Conservation (phyloP, 2,329 filamentous ascomycete species). For the Hymenoscyphus albidus region DNA sequence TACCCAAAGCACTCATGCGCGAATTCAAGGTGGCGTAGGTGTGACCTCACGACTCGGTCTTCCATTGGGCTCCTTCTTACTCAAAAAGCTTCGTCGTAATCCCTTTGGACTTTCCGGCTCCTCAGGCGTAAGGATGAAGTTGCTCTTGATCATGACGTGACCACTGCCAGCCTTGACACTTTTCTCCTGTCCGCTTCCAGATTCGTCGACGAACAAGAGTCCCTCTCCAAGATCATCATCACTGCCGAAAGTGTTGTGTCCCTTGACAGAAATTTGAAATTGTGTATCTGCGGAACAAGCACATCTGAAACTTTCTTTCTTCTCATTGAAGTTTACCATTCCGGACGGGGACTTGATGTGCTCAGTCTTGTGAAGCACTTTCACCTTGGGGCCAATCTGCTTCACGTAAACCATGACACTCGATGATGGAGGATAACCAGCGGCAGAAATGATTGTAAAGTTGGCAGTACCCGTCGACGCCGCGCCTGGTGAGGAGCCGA, state of each 20-base stretch:
- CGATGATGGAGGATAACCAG: conserved; percentile 69
- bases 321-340: conserved; percentile 61
- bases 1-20: neutral
- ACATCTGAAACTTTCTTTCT: conserved; percentile 69
- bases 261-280: conserved; percentile 82
- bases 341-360: conserved; percentile 72
- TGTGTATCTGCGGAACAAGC: conserved; percentile 75
- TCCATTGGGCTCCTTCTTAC: conserved; percentile 45
- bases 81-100: conserved; percentile 52
- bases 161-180: conserved; percentile 70
- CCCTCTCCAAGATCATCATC: conserved; percentile 82
- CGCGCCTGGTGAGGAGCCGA: conserved; percentile 41
- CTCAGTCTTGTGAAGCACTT: conserved; percentile 88
- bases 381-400: conserved; percentile 63
- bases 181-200: conserved; percentile 64
- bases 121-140: conserved; percentile 55
- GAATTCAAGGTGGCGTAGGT: conserved; percentile 26
- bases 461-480: conserved; percentile 69
- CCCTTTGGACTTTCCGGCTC: conserved; percentile 41
- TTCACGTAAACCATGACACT: conserved; percentile 77
- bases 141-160: conserved; percentile 68
- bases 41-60: conserved; percentile 42
- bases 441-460: conserved; percentile 75
- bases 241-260: conserved; percentile 78
- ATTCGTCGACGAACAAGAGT: conserved; percentile 89